Evolutionary conservation across 176 grass and related monocot genomes (phyloP), one percentile per base, ranked within the genome.

Genomic region (Bromus sterilis): DNA sequence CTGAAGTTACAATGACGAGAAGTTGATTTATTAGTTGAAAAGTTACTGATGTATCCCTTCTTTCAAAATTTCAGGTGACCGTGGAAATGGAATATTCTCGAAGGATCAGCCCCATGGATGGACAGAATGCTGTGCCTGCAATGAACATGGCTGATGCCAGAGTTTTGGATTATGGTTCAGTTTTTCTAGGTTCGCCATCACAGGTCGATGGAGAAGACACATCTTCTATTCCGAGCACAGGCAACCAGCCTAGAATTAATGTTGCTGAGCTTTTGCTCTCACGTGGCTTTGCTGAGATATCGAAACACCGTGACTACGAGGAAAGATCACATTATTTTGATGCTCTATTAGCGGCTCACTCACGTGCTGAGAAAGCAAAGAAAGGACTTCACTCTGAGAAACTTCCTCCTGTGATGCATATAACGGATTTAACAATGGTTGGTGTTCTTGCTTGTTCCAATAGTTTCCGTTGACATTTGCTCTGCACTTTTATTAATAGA

Each of bases 51-150:
- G 51, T 57, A 28, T 21, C 25, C 41, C 23, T 71, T 60, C 21
- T 86, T 32, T 36, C 32, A 39, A 69, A 81, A 78, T 74, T 88
- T 29, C 68, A 99, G 96, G 96, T 95, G 29, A 88, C 85, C 33
- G 96, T 99, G 70, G 86, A 88, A 63, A 99, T 99, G 96, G 96
- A 99, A 71, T 99, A 99, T 39, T 93, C 96, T 78, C 86, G 96
- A 83, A 99, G 92, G 78, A 89, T 99, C 46, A 86, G 83, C 73
- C 76, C 82, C 21, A 14, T 82, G 48, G 90, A 95, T 73, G 93
- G 91, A 75, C 89, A 90, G 59, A 88, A 57, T 84, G 58, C 68
- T 29, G 82, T 31, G 20, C 83, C 91, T 7, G 59, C 79, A 63
- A n/a, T 84, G 15, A 88, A 70, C 55, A 36, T 32, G 2, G 82